A percentile compares a stretch with the other conserved stretches of the same genome.
Conservation (phyloP, 345 rosid genomes). For the Pistacia integerrima region DNA sequence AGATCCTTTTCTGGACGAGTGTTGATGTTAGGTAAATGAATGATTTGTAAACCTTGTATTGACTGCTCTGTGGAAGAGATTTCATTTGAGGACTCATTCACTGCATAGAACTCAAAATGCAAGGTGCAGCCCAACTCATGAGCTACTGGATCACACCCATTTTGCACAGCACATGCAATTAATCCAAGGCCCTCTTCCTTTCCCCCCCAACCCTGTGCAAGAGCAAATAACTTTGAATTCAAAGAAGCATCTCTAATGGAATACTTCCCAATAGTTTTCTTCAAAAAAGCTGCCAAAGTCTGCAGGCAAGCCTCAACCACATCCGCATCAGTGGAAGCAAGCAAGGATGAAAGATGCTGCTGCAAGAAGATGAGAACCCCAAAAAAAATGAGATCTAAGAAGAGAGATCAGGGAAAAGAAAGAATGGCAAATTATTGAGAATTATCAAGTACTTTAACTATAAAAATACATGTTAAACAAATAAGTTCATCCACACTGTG, state of each 20-base stretch:
- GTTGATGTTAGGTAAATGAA: conserved; percentile 66
- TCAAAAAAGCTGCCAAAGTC: conserved; percentile 84
- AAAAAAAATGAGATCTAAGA: conserved; percentile 17
- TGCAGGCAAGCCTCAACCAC: conserved; percentile 90
- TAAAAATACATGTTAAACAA: neutral
- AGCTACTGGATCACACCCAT: conserved; percentile 69
- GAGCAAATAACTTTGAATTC: conserved; percentile 78
- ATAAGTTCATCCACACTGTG: neutral
- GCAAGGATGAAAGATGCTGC: conserved; percentile 94
- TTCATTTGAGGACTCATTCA: conserved; percentile 41
- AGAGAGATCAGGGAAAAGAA: neutral
- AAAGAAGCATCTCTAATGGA: conserved; percentile 77
- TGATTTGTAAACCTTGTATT: conserved; percentile 65
- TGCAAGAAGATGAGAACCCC: conserved; percentile 42
- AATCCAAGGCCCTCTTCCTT: conserved; percentile 98
- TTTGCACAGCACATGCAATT: conserved; percentile 63
- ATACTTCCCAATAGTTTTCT: conserved; percentile 80
- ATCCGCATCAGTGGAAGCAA: conserved; percentile 95
- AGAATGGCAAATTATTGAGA: neutral
- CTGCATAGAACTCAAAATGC: conserved; percentile 92
- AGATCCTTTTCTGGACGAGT: conserved; percentile 63
- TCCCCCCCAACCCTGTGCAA: conserved; percentile 99
- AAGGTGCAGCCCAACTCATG: conserved; percentile 85
- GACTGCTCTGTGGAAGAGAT: conserved; percentile 40
- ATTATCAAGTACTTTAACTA: neutral